Evolutionary conservation across 139 green algal species (phyloP), one percentile per base, ranked within the genome.

Genomic region (Coccomyxa sp.): DNA sequence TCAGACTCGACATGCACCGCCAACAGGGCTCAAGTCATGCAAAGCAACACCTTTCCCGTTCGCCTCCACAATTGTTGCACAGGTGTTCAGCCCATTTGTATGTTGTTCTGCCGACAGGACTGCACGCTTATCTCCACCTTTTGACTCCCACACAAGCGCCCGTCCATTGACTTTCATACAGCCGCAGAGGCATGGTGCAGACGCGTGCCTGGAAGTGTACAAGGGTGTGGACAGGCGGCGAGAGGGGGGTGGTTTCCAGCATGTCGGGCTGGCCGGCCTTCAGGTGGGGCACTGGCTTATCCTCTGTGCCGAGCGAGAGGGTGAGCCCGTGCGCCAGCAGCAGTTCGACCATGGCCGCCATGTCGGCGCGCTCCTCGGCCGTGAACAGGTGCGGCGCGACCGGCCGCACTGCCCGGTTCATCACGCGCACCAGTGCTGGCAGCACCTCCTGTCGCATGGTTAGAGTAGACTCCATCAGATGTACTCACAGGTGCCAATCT

Each of bases 251-350:
- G 58, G 58, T 57, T 11, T n/a, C 30, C 11, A 21, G 28, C n/a
- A 32, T 32, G 38, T 51, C 38, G 38, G 38, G 3, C 3, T 51
- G 38, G 38, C 38, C 38, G 3, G 31, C 25, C 58, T n/a, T 51
- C 10, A 13, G 79, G 66, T n/a, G 31, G 30, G 27, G 21, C 76
- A 13, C 58, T 81, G 63, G 18, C 59, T 85, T 79, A 13, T 85
- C 57, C 75, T 76, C 77, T 17, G 87, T 51, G 18, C 51, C 85
- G 63, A 93, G 84, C 79, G 84, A 84, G 81, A 92, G 96, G 0
- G 75, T 89, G 45, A 97, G 67, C 32, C 89, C 90, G 67, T 93
- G 93, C n/a, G 82, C 75, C 63, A 93, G 67, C 90, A 96, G 89
- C 13, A 88, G 51, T n/a, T 66, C 79, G 31, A 94, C 90, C 76